A percentile compares a stretch with the other conserved stretches of the same genome.
These are phyloP conservation scores for Globisporangium nodosum DNA, from an alignment of 352 stramenopile genomes.

Conservation along the genomic window DNA sequence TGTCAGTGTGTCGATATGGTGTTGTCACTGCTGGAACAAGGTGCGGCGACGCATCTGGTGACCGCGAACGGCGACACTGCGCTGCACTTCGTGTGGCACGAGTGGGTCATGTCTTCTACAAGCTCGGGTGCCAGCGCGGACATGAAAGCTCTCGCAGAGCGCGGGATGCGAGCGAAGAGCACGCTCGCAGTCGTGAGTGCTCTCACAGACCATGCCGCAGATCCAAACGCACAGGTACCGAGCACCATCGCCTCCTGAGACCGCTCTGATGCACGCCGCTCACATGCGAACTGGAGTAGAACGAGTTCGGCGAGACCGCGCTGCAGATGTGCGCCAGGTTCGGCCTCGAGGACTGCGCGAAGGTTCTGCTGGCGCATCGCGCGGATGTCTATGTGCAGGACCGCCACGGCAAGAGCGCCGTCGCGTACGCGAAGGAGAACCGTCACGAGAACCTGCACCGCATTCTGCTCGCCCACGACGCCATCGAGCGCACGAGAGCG, in stretches of 20 bases:
- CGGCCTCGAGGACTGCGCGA: constrained; percentile 46
- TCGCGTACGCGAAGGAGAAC: constrained; percentile 34
- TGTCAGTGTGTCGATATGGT: constrained; percentile 47
- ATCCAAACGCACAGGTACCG: constrained; percentile 54
- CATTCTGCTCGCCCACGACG: constrained; percentile 34
- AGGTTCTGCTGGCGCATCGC: constrained; percentile 40
- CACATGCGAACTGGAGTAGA: constrained; percentile 21
- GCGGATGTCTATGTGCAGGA: constrained; percentile 30
- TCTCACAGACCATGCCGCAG: constrained; percentile 25
- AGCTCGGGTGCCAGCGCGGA: constrained; percentile 7
- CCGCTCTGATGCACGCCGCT: background rate
- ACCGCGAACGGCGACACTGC: constrained; percentile 68
- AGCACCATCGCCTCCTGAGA: background rate
- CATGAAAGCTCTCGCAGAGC: constrained; percentile 24
- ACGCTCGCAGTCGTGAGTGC: constrained; percentile 31
- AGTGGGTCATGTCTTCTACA: constrained; percentile 23
- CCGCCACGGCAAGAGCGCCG: constrained; percentile 30
- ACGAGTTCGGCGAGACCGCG: constrained; percentile 52
- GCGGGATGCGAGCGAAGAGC: constrained; percentile 28
- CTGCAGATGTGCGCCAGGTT: constrained; percentile 51
- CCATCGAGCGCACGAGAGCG: constrained; percentile 29
- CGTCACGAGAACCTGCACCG: constrained; percentile 28
- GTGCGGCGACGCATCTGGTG: constrained; percentile 35
- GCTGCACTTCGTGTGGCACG: constrained; percentile 54
- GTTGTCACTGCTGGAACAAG: constrained; percentile 36